Evolutionary conservation across 2,329 filamentous ascomycete species (phyloP).

Genomic region (Fusarium poae): DNA sequence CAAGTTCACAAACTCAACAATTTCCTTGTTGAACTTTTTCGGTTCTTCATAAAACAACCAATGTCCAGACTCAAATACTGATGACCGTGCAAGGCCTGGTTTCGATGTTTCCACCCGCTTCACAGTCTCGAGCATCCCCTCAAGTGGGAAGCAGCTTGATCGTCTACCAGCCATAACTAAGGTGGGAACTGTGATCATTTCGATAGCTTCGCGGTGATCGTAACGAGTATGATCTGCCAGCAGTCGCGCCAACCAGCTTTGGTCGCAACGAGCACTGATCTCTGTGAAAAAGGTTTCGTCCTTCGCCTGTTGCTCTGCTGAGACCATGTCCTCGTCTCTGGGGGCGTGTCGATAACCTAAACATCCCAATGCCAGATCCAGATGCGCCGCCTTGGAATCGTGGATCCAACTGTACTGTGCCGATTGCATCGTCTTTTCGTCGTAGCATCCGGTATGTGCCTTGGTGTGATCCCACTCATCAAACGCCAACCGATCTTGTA

Average conservation of each 20-base stretch:
- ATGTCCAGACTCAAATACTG: conserved; percentile 46
- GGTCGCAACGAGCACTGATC: conserved; percentile 47
- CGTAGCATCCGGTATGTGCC: conserved; percentile 45
- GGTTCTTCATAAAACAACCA: conserved; percentile 49
- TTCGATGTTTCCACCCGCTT: conserved; percentile 39
- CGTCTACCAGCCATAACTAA: conserved; percentile 47
- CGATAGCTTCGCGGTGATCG: conserved; percentile 47
- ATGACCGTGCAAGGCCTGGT: conserved; percentile 40
- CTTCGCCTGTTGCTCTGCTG: conserved; percentile 39
- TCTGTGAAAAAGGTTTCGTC: conserved; percentile 47
- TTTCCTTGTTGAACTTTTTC: conserved; percentile 45
- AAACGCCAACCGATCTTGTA: conserved; percentile 46
- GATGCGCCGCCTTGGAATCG: conserved; percentile 40
- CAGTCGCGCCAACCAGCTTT: conserved; percentile 46
- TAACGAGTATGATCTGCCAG: conserved; percentile 48
- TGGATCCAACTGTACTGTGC: conserved; percentile 46
- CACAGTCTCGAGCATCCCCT: conserved; percentile 48
- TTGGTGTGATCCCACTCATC: conserved; percentile 43
- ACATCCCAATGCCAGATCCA: conserved; percentile 45
- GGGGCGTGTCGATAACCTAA: conserved; percentile 47
- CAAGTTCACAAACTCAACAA: conserved; percentile 39
- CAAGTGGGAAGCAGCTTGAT: conserved; percentile 47
- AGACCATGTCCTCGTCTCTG: conserved; percentile 35
- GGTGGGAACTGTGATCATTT: conserved; percentile 44
- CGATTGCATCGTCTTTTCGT: conserved; percentile 45